Conservation (phyloP, 1,284 basidiomycete genomes). For the Fomitopsis schrenkii region DNA sequence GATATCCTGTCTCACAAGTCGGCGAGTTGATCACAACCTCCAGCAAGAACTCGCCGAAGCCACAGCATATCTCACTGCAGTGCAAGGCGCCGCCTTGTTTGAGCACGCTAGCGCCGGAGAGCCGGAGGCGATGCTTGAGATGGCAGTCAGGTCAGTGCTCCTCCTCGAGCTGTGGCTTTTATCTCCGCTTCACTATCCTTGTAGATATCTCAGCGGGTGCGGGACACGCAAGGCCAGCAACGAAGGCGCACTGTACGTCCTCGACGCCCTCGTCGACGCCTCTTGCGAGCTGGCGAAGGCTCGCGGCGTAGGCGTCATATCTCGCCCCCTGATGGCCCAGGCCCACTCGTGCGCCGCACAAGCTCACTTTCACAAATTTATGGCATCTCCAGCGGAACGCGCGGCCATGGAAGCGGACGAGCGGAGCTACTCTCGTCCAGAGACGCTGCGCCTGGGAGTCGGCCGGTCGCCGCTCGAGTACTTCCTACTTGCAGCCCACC, state of each 20-base stretch:
- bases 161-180: not conserved
- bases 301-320: not conserved
- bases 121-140: not conserved
- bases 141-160: not conserved
- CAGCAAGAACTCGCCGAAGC: too few species aligned
- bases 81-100: too few species aligned
- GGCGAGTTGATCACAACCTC: too few species aligned
- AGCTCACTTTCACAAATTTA: slow-evolving; percentile 7
- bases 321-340: slow-evolving; percentile 1
- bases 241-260: slow-evolving; percentile 9
- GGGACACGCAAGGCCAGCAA: not conserved
- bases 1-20: too few species aligned
- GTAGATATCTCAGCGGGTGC: slow-evolving; percentile 10
- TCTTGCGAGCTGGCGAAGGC: not conserved
- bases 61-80: too few species aligned
- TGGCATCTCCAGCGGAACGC: not conserved
- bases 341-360: slow-evolving; percentile 11
- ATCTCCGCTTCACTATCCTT: too few species aligned
- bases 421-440: slow-evolving; percentile 1
- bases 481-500: slow-evolving; percentile 3
- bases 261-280: slow-evolving; percentile 7
- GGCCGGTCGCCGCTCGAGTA: slow-evolving; percentile 4
- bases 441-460: not conserved
- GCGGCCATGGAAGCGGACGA: slow-evolving; percentile 2
- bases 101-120: not conserved